Conservation (phyloP, 176 grass and related monocot genomes). For the Dactylis glomerata region DNA sequence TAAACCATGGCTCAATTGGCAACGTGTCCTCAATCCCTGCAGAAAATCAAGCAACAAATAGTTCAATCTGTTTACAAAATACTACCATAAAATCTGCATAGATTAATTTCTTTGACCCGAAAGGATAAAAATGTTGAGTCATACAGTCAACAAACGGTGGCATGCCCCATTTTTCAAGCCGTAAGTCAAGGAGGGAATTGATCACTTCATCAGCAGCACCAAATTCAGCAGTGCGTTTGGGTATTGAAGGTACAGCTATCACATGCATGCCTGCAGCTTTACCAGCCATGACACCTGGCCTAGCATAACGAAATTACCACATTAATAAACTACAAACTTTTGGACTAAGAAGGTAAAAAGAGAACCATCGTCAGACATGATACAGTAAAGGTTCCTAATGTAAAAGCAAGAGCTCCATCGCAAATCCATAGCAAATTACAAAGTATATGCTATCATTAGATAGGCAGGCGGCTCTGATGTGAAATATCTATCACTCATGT, state of each 20-base stretch:
- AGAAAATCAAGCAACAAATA: neutral
- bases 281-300: slow-evolving; percentile 67
- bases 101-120: neutral
- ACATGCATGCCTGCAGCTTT: slow-evolving; percentile 92
- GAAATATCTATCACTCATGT: neutral
- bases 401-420: neutral
- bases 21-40: slow-evolving; percentile 85
- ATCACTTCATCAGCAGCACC: slow-evolving; percentile 76
- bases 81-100: neutral
- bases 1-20: slow-evolving; percentile 85
- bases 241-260: slow-evolving; percentile 84
- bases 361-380: neutral
- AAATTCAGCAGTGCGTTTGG: slow-evolving; percentile 69
- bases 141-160: slow-evolving; percentile 84
- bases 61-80: slow-evolving; percentile 1
- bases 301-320: slow-evolving; percentile 37
- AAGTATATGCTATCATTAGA: neutral
- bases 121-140: slow-evolving; percentile 1
- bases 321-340: neutral
- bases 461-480: neutral
- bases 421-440: neutral
- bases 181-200: slow-evolving; percentile 87
- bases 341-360: neutral
- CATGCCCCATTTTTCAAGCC: slow-evolving; percentile 82
- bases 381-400: neutral